Conservation (phyloP, 768 basidiomycete genomes). For the Clitopilus hobsonii region DNA sequence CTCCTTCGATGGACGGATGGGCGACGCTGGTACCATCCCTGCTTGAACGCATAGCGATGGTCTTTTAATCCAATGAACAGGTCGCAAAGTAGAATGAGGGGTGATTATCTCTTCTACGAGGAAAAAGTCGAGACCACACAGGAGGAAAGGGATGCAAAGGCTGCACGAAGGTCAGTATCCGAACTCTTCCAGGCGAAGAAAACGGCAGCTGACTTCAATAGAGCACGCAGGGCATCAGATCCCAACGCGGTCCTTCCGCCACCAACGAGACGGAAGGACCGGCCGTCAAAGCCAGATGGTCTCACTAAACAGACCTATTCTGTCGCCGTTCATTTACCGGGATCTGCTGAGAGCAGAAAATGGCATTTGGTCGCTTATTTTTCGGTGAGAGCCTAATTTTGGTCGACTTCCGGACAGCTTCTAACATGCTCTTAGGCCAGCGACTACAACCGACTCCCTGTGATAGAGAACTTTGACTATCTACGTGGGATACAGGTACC, state of each 20-base stretch:
- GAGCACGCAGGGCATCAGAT: slow-evolving; percentile 57
- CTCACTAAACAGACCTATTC: slow-evolving; percentile 85
- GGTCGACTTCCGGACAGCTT: neutral
- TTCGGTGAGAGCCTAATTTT: slow-evolving; percentile 39
- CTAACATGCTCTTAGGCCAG: slow-evolving; percentile 39
- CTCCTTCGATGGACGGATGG: slow-evolving; percentile 81
- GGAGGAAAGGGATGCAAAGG: slow-evolving; percentile 75
- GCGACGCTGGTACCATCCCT: slow-evolving; percentile 54
- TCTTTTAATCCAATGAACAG: slow-evolving; percentile 25
- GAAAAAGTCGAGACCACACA: slow-evolving; percentile 79
- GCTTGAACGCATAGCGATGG: neutral
- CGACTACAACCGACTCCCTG: slow-evolving; percentile 66
- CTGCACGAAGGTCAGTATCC: slow-evolving; percentile 60
- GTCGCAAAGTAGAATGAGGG: slow-evolving; percentile 84
- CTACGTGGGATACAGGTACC: slow-evolving; percentile 65
- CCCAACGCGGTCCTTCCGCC: slow-evolving; percentile 53
- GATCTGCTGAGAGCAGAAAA: slow-evolving; percentile 54
- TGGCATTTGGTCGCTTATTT: slow-evolving; percentile 88
- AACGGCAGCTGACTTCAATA: slow-evolving; percentile 19
- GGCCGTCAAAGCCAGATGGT: slow-evolving; percentile 76
- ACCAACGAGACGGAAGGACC: slow-evolving; percentile 66
- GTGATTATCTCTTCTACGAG: slow-evolving; percentile 80
- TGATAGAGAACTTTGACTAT: slow-evolving; percentile 72
- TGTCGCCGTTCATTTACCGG: slow-evolving; percentile 65
- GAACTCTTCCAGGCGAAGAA: neutral